Evolutionary conservation across 2,329 filamentous ascomycete genomes (phyloP).

Genomic region (Colletotrichum musicola): DNA sequence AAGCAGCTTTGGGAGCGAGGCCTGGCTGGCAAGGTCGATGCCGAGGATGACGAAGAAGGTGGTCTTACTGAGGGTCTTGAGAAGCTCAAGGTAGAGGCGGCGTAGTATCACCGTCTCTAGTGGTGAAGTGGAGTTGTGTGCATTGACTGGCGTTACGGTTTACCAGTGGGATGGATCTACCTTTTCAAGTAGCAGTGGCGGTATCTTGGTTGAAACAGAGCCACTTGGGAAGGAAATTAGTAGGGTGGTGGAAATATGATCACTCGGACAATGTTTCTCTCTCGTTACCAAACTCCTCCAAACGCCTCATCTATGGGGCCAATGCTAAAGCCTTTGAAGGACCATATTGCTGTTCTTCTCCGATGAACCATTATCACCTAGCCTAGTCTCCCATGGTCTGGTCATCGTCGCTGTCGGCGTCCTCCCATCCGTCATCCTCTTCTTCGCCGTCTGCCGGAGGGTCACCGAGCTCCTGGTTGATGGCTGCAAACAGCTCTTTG

Average conservation of each 20-base stretch:
- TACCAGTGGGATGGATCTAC: slow-evolving; percentile 9
- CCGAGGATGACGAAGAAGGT: slow-evolving; percentile 74
- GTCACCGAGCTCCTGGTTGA: slow-evolving; percentile 75
- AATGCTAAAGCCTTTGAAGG: neutral
- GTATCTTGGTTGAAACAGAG: neutral
- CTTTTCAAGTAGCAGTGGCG: slow-evolving; percentile 15
- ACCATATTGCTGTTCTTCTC: neutral
- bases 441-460: slow-evolving; percentile 66
- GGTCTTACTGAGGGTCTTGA: slow-evolving; percentile 73
- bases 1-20: slow-evolving; percentile 84
- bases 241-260: neutral
- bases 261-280: slow-evolving; percentile 5
- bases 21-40: slow-evolving; percentile 74
- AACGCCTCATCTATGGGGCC: slow-evolving; percentile 22
- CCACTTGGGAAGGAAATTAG: neutral
- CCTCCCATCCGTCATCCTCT: slow-evolving; percentile 63
- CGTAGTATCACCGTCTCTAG: neutral
- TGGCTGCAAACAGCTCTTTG: slow-evolving; percentile 74
- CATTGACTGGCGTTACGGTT: slow-evolving; percentile 30
- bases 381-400: slow-evolving; percentile 64
- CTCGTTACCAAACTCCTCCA: slow-evolving; percentile 25
- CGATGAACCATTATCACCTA: neutral
- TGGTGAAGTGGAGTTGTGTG: neutral
- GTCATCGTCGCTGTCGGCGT: slow-evolving; percentile 59
- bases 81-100: slow-evolving; percentile 77